Evolutionary conservation across 495 filamentous ascomycete genomes (phyloP).

Genomic region (Aspergillus indologenus): DNA sequence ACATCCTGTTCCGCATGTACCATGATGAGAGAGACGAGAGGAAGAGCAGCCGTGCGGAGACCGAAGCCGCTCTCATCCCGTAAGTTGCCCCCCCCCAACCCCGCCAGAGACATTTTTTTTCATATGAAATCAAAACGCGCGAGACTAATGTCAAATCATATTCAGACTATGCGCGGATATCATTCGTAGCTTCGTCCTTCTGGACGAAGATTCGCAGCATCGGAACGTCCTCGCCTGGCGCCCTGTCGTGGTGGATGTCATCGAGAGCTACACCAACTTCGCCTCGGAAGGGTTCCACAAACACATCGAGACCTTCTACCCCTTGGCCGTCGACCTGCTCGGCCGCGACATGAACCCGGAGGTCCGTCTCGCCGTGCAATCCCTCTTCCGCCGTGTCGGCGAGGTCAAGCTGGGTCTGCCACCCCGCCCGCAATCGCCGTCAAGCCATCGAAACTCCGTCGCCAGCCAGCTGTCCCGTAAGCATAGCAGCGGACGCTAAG

Average conservation of each 20-base stretch:
- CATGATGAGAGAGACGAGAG: constrained; percentile 82
- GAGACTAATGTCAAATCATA: constrained; percentile 7
- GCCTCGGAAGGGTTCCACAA: constrained; percentile 76
- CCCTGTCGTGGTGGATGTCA: constrained; percentile 95
- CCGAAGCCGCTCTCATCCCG: constrained; percentile 88
- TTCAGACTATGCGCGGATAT: constrained; percentile 82
- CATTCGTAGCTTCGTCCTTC: constrained; percentile 70
- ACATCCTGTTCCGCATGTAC: constrained; percentile 95
- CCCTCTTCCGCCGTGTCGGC: constrained; percentile 72
- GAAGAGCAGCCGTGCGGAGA: constrained; percentile 69
- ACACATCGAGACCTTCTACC: constrained; percentile 80
- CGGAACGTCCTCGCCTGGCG: constrained; percentile 95
- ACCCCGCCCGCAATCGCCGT: constrained; percentile 27
- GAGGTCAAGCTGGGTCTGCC: constrained; percentile 73
- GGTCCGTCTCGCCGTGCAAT: constrained; percentile 71
- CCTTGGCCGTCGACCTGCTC: constrained; percentile 78
- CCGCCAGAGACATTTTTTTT: too few relatives aligned
- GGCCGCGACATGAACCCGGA: constrained; percentile 76
- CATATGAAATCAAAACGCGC: not conserved
- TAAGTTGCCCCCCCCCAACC: constrained; percentile 47
- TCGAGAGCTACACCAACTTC: constrained; percentile 91
- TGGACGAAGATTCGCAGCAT: constrained; percentile 93
- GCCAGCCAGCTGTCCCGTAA: constrained; percentile 32
- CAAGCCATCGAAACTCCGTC: constrained; percentile 46
- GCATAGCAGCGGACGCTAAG: constrained; percentile 29